phyloP scores from a whole-genome alignment of 352 stramenopile species.

The Saprolegnia diclina region DNA sequence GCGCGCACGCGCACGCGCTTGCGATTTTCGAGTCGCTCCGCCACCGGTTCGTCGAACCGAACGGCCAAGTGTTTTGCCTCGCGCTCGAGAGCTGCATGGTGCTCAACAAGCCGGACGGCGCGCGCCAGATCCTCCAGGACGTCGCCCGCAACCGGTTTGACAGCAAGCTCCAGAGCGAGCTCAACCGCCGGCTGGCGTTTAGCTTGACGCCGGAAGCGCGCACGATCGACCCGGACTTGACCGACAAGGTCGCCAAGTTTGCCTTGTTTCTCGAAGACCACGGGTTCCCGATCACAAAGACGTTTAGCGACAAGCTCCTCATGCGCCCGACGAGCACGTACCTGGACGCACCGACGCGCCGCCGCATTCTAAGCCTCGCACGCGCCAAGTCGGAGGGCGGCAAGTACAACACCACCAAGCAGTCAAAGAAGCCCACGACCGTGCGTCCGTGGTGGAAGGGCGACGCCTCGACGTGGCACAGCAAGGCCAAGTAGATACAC shows the following conservation, averaged over 20 bases:
- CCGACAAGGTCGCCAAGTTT: slow-evolving; percentile 7
- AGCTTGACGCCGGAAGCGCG: not conserved
- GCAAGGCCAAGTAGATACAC: not conserved
- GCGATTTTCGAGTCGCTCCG: slow-evolving; percentile 71
- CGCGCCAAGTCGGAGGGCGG: not conserved
- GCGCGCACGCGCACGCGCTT: slow-evolving; percentile 44
- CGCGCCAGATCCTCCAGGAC: slow-evolving; percentile 16
- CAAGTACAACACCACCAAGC: not conserved
- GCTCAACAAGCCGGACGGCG: slow-evolving; percentile 2
- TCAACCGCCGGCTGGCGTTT: slow-evolving; percentile 14
- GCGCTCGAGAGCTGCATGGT: slow-evolving; percentile 51
- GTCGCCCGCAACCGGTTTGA: slow-evolving; percentile 15
- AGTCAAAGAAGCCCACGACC: not conserved
- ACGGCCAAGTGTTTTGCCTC: slow-evolving; percentile 63
- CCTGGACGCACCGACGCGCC: not conserved
- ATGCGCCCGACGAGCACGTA: slow-evolving; percentile 8
- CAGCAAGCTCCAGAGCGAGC: slow-evolving; percentile 12
- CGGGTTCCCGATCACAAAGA: slow-evolving; percentile 3
- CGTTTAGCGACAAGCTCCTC: slow-evolving; percentile 13
- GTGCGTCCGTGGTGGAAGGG: slow-evolving; percentile 22
- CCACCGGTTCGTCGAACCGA: slow-evolving; percentile 69
- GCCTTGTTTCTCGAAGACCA: slow-evolving; percentile 14
- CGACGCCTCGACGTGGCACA: not conserved
- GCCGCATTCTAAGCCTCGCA: not conserved
- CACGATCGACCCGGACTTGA: slow-evolving; percentile 1